Base-by-base conservation (phyloP, 805 yeast species). In the Cyberlindnera mississippiensis region DNA sequence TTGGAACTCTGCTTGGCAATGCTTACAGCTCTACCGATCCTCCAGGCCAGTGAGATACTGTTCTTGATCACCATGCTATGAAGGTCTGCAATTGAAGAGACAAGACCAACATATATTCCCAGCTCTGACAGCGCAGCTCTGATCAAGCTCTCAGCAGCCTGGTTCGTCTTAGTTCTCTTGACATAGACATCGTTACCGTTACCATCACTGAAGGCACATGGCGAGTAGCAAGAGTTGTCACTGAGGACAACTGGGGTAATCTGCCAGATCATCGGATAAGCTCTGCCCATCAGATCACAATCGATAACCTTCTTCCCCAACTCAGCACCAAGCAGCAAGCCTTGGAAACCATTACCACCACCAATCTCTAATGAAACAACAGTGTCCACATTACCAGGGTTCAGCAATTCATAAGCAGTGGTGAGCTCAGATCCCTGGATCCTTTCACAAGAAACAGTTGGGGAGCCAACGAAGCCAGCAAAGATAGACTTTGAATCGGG, bases 231-330 rank as follows among this genome's bases (percentile, higher is more conserved):
- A 6, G 48, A 42, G 11, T 44, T 52, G 6, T 55, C 49, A 15
- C 45, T 54, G 20, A 44, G 40, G 4, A 57, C 64, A 18, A 56
- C 56, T 6, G 75, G 72, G 6, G 64, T 49, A 10, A 65, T 66
- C 48, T 72, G 76, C 64, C 68, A 69, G 20, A 56, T 60, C 27
- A 69, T 69, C 2, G 75, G 75, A 50, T 68, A 67, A 12, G 75
- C 76, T 46, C 76, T 58, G 6, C 76, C 76, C 76, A 71, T 71
- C 32, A 68, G 49, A 46, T 71, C 76, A 16, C 60, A 56, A 48
- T 65, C 69, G 16, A 69, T 52, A 12, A 64, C 60, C 24, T 63
- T 64, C 26, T 59, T 42, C 30, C 56, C 48, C 32, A 62, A 45
- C 37, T 57, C 56, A 4, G 61, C 52, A 29, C 59, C 61, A 8